Evolutionary conservation across 2,329 filamentous ascomycete genomes (phyloP), one percentile per base, ranked within the genome.

Genomic region (Fusarium sp.): DNA sequence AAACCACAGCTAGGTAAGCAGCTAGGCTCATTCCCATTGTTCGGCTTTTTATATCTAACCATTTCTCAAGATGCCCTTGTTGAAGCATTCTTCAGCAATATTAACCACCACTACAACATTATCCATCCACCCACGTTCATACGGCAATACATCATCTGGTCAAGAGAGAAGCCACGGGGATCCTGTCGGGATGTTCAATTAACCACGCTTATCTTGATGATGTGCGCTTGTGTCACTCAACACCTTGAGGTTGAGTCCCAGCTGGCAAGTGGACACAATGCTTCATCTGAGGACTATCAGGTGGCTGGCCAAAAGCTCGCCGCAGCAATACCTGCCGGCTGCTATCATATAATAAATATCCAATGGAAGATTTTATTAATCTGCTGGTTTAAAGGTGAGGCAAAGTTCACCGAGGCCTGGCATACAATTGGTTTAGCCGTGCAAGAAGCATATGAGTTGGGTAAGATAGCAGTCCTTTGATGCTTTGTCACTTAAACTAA

Each of bases 51-150:
- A 5, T 11, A 3, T 20, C 39, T 63, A n/a, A 63, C 33, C 5
- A 9, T 10, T 14, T 17, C 0, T 9, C 7, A 10, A 63, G 60
- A 63, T 33, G 58, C 50, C 14, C 44, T 63, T 1, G 30, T 63
- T 6, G 60, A 63, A 40, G 40, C 50, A 17, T 63, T 63, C 19
- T 63, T 63, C 14, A 57, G 60, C 39, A 55, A 63, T 3, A 45
- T 63, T n/a, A 63, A 63, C 1, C 60, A 63, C 10, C 60, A 63
- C 9, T 56, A 63, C 11, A 63, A 55, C 13, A 57, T 63, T n/a
- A 50, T 63, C 7, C 35, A 61, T 7, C 22, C 60, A 7, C 7
- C 60, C 2, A 7, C 15, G 6, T 63, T 63, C 1, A 63, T 63
- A 15, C 45, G 40, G 1, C 58, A 63, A 20, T 63, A 63, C 19